Percentiles rank a stretch among this genome's conserved stretches.
Conservation (phyloP, 2,329 filamentous ascomycete species). For the Fusarium foetens region DNA sequence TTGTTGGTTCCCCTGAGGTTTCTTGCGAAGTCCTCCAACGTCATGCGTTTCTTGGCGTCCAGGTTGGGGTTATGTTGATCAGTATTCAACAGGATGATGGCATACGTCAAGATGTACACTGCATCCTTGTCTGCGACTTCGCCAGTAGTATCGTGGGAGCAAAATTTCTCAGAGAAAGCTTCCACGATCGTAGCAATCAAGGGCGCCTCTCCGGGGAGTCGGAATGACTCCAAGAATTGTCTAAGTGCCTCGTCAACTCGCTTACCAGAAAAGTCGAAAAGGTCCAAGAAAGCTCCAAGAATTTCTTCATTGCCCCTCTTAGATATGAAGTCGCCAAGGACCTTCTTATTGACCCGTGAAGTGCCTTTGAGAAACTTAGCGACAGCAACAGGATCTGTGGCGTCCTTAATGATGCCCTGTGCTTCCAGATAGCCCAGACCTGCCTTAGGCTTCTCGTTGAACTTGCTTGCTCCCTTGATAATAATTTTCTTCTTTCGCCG, state of each 20-base stretch:
- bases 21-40: slow-evolving; percentile 80
- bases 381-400: slow-evolving; percentile 77
- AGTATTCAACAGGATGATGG: slow-evolving; percentile 97
- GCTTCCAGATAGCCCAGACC: slow-evolving; percentile 87
- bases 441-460: slow-evolving; percentile 93
- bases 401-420: slow-evolving; percentile 84
- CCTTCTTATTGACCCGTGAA: slow-evolving; percentile 86
- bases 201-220: slow-evolving; percentile 90
- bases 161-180: slow-evolving; percentile 87
- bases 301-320: slow-evolving; percentile 90
- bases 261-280: slow-evolving; percentile 89
- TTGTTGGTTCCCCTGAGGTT: slow-evolving; percentile 93
- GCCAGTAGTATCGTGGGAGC: slow-evolving; percentile 72
- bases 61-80: slow-evolving; percentile 97
- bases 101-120: slow-evolving; percentile 91
- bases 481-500: slow-evolving; percentile 87
- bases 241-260: slow-evolving; percentile 91
- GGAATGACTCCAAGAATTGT: slow-evolving; percentile 88
- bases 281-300: slow-evolving; percentile 81
- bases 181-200: slow-evolving; percentile 94
- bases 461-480: slow-evolving; percentile 86
- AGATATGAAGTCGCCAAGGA: slow-evolving; percentile 91
- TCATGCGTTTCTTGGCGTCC: slow-evolving; percentile 83
- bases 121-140: slow-evolving; percentile 87
- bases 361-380: slow-evolving; percentile 91